These are phyloP conservation scores for Leccinum boreale DNA, from an alignment of 768 basidiomycete species.

Conservation along the genomic window DNA sequence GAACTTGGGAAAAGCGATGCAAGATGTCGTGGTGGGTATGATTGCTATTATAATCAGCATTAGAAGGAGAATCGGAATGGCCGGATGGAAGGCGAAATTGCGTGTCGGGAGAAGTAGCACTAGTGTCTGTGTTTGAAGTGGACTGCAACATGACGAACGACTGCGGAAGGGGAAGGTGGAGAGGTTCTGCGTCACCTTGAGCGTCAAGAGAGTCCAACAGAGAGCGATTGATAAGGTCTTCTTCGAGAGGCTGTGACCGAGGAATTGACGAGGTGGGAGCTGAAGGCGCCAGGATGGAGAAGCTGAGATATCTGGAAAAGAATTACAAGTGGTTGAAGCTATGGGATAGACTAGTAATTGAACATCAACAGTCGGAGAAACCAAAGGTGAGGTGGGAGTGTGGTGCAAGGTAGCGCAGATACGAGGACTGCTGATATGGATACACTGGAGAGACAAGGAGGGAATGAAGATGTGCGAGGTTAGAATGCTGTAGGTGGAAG, in stretches of 20 bases:
- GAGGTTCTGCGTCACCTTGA: conserved; percentile 76
- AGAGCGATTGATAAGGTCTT: conserved; percentile 85
- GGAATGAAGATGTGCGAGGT: conserved; percentile 21
- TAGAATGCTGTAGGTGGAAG: conserved; percentile 30
- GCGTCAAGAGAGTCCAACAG: conserved; percentile 81
- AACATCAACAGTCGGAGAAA: conserved; percentile 44
- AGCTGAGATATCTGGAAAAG: conserved; percentile 14
- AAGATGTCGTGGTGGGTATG: conserved; percentile 35
- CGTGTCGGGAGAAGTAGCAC: conserved; percentile 46
- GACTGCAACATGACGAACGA: conserved; percentile 48
- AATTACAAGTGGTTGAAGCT: conserved; percentile 32
- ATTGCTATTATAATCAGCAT: conserved; percentile 35
- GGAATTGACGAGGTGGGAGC: conserved; percentile 31
- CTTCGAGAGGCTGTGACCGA: conserved; percentile 40
- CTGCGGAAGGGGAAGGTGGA: conserved; percentile 27
- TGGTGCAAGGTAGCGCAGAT: conserved; percentile 34
- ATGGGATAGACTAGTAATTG: conserved; percentile 29
- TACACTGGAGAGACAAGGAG: conserved; percentile 37
- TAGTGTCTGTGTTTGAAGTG: conserved; percentile 52
- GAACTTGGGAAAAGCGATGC: conserved; percentile 24
- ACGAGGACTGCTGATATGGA: conserved; percentile 38
- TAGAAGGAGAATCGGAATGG: conserved; percentile 50
- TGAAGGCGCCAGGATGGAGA: conserved; percentile 53
- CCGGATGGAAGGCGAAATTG: conserved; percentile 50
- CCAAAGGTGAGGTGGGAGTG: conserved; percentile 28